Base-by-base conservation (phyloP, 495 filamentous ascomycete species). In the Penicillium argentinense region DNA sequence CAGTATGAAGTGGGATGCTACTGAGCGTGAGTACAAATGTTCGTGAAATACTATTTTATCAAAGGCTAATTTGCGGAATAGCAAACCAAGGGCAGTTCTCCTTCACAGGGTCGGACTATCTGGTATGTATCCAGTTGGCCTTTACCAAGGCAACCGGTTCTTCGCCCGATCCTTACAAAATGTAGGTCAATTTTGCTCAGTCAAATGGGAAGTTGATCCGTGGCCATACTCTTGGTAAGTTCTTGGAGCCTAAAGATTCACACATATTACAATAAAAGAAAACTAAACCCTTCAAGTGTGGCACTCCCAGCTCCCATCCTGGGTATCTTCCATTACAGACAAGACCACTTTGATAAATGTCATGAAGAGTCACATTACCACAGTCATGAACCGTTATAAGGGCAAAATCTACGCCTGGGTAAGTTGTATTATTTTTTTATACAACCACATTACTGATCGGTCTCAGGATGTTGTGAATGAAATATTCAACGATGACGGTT, bases 401-500 rank as follows among this genome's bases (percentile, higher is more conserved):
- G 74, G 73, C 51, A 68, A 75, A 52, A 64, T 74, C 53, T 71
- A 72, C 51, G 69, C 63, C 32, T 80, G 77, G 77, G 68, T 73
- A 53, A 16, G 60, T 52, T 9, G 4, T 19, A 6, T 39, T 40
- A 6, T 19, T n/a, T 11, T 25, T 13, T 11, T 5, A 39, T 19
- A 18, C 17, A 36, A 13, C 17, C 9, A 42, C 13, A 28, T 13
- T 30, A 21, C 41, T 54, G 22, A 46, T 16, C 9, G n/a, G 37
- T 53, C 26, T 69, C 45, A 72, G 80, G 84, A 88, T 56, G 85
- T 89, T 1, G 73, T 86, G 13, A 88, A 88, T 64, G 84, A 89
- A 60, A 79, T 80, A 24, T 78, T 87, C 50, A 77, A 83, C 49
- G 85, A 88, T 39, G 78, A 84, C 54, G 85, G 82, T 24, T 73